phyloP scores from a whole-genome alignment of 257 asterid genomes.

The Ballota nigra region DNA sequence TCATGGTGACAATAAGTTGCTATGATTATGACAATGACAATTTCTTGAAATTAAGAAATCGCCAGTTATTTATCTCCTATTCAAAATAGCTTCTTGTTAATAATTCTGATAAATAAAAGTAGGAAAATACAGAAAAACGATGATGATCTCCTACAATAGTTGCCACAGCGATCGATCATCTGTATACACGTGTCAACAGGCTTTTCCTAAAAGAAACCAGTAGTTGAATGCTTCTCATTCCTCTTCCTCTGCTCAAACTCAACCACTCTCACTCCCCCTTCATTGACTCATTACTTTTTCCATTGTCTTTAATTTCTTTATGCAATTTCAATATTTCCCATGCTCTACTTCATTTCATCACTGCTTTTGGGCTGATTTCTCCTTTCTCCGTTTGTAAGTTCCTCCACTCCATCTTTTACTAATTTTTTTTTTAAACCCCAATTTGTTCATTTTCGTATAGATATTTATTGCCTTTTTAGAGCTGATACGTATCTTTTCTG shows the following conservation, averaged over 20 bases:
- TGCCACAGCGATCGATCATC: not conserved
- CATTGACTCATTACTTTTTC: not conserved
- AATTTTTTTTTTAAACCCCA: not conserved
- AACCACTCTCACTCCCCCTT: conserved; percentile 36
- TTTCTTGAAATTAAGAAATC: not conserved
- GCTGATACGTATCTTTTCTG: conserved; percentile 11
- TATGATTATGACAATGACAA: not conserved
- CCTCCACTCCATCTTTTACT: conserved; percentile 11
- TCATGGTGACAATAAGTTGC: not conserved
- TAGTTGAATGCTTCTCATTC: conserved; percentile 31
- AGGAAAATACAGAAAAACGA: not conserved
- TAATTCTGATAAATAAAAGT: too few species aligned
- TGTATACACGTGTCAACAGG: conserved; percentile 31
- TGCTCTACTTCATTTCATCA: not conserved
- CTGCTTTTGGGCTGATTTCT: conserved; percentile 13
- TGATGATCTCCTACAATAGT: not conserved
- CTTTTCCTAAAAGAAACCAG: conserved; percentile 21
- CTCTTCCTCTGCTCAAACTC: conserved; percentile 33
- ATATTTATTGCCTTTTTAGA: not conserved
- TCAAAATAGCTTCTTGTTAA: too few species aligned
- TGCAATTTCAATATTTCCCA: not conserved
- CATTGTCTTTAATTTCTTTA: not conserved
- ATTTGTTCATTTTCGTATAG: not conserved
- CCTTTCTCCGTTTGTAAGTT: conserved; percentile 23
- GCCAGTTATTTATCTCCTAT: not conserved